Evolutionary conservation across 2,329 filamentous ascomycete species (phyloP).

Genomic region (Ascochyta viciae-villosae): DNA sequence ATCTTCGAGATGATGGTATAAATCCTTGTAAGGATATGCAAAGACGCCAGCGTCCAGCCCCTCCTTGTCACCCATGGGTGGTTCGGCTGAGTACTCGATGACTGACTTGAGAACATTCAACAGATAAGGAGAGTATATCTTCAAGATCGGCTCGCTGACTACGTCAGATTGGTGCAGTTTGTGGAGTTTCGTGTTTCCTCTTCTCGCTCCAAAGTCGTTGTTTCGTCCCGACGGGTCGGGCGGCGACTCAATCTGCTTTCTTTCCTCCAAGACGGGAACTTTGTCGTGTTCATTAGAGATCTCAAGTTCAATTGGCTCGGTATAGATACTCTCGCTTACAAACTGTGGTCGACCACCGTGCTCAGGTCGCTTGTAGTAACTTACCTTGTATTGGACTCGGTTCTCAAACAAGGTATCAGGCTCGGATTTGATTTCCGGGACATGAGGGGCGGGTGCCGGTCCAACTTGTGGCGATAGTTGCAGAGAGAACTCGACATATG

Average conservation of each 20-base stretch:
- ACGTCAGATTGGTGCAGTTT: background rate
- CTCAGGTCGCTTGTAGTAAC: background rate
- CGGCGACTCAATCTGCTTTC: background rate
- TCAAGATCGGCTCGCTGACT: background rate
- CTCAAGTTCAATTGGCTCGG: background rate
- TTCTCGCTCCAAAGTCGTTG: no score
- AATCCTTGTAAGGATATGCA: background rate
- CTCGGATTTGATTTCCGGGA: background rate
- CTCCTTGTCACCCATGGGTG: background rate
- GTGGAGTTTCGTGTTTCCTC: background rate
- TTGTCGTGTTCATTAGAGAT: background rate
- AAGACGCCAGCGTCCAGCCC: background rate
- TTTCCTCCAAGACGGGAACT: background rate
- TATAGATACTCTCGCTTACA: background rate
- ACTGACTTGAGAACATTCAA: constrained; percentile 9
- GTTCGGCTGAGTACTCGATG: constrained; percentile 2
- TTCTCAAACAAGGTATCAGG: background rate
- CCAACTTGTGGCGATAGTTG: background rate
- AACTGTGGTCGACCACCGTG: background rate
- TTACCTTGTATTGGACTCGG: background rate
- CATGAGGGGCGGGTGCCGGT: background rate
- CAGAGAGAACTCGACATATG: background rate
- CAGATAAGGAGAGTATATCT: constrained; percentile 9
- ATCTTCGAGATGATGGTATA: background rate
- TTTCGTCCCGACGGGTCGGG: no score